Percentiles rank a stretch among this genome's conserved stretches.
These are phyloP conservation scores for Tetradesmus lagerheimii DNA, from an alignment of 139 green algal genomes.

Conservation along the genomic window DNA sequence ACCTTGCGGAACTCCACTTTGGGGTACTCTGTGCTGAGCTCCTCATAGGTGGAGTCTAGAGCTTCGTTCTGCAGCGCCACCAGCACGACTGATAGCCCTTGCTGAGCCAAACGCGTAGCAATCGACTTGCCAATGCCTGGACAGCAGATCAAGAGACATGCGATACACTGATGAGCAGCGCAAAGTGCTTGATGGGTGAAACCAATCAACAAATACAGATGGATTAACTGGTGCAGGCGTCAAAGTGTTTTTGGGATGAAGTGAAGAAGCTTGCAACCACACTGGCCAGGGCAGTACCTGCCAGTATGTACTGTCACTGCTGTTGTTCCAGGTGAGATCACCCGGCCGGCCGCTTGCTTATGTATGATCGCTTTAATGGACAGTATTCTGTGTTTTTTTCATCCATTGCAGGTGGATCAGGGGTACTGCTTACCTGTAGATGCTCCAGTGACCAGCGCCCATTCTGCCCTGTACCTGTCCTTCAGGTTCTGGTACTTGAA, in stretches of 20 bases:
- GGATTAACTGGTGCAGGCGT: too few species aligned
- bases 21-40: conserved; percentile 77
- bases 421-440: conserved; percentile 79
- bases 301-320: background rate
- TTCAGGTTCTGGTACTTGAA: conserved; percentile 91
- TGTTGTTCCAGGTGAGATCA: background rate
- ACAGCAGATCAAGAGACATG: background rate
- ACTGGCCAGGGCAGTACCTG: too few species aligned
- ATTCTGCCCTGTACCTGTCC: conserved; percentile 88
- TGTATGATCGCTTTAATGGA: background rate
- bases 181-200: background rate
- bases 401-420: background rate
- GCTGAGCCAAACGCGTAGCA: conserved; percentile 80
- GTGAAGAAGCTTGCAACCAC: too few species aligned
- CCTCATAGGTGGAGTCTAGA: conserved; percentile 77
- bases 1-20: conserved; percentile 85
- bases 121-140: conserved; percentile 95
- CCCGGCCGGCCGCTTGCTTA: too few species aligned
- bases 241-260: too few species aligned
- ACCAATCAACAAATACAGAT: too few species aligned
- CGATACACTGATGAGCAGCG: too few species aligned
- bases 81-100: conserved; percentile 93
- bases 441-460: conserved; percentile 94
- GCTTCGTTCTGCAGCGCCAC: conserved; percentile 87
- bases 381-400: background rate